phyloP scores from a whole-genome alignment of 306 rosid species.

The Inga leiocalycina region DNA sequence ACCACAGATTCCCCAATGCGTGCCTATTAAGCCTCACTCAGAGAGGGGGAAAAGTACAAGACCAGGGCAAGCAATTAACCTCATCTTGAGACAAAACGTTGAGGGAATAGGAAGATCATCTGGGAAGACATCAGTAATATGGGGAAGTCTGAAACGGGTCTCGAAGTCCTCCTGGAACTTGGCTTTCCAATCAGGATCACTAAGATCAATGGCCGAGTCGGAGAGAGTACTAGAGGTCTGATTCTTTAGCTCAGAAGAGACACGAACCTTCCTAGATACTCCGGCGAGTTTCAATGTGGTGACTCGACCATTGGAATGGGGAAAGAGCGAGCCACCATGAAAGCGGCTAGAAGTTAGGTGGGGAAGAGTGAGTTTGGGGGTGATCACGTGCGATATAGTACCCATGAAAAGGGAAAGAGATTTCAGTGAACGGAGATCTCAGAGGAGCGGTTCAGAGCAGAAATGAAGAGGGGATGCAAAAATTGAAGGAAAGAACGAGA shows the following conservation, averaged over 20 bases:
- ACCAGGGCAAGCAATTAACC: constrained; percentile 43
- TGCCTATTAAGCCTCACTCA: background rate
- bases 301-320: constrained; percentile 15
- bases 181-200: constrained; percentile 83
- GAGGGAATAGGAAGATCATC: constrained; percentile 81
- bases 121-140: constrained; percentile 65
- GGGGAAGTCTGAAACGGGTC: constrained; percentile 80
- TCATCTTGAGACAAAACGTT: constrained; percentile 94
- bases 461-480: background rate
- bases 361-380: constrained; percentile 40
- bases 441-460: background rate
- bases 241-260: constrained; percentile 36
- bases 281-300: constrained; percentile 13
- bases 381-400: constrained; percentile 59
- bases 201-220: constrained; percentile 53
- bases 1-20: constrained; percentile 4
- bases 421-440: constrained; percentile 13
- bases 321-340: constrained; percentile 5
- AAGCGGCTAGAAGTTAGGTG: constrained; percentile 34
- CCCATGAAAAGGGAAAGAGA: constrained; percentile 52
- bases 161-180: constrained; percentile 79
- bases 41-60: background rate
- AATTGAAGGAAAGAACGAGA: background rate
- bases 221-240: constrained; percentile 21
- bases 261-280: constrained; percentile 22